Conservation (phyloP, 1,284 basidiomycete species). For the Exobasidium rhododendri region DNA sequence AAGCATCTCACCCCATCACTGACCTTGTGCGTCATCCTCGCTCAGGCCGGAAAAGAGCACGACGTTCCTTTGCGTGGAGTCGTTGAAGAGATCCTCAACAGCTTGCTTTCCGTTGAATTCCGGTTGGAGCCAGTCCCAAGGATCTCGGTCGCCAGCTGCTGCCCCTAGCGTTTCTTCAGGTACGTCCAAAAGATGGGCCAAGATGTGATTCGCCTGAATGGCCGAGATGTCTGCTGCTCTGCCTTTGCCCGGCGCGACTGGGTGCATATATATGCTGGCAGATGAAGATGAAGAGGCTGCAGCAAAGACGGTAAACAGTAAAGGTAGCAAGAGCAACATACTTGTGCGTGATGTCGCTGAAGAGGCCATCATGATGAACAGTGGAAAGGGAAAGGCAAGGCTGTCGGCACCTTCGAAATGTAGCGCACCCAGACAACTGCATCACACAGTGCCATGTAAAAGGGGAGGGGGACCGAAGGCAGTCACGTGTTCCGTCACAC, state of each 20-base stretch:
- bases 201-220: constrained; percentile 26
- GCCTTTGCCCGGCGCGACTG: too few species aligned
- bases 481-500: too few species aligned
- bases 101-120: background rate
- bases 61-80: too few species aligned
- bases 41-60: constrained; percentile 30
- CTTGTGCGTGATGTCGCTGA: background rate
- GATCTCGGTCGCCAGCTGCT: constrained; percentile 20
- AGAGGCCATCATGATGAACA: background rate
- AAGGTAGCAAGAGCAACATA: background rate
- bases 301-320: background rate
- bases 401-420: too few species aligned
- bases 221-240: constrained; percentile 11
- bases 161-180: constrained; percentile 1
- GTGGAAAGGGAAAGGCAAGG: background rate
- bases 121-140: constrained; percentile 4
- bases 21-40: too few species aligned
- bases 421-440: too few species aligned
- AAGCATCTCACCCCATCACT: too few species aligned
- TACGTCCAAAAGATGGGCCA: constrained; percentile 26
- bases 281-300: background rate
- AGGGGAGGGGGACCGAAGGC: too few species aligned
- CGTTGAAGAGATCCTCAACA: constrained; percentile 30
- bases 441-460: too few species aligned
- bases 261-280: background rate